These are phyloP conservation scores for Aspergillus melleus DNA, from an alignment of 2,329 filamentous ascomycete species.

Conservation along the genomic window DNA sequence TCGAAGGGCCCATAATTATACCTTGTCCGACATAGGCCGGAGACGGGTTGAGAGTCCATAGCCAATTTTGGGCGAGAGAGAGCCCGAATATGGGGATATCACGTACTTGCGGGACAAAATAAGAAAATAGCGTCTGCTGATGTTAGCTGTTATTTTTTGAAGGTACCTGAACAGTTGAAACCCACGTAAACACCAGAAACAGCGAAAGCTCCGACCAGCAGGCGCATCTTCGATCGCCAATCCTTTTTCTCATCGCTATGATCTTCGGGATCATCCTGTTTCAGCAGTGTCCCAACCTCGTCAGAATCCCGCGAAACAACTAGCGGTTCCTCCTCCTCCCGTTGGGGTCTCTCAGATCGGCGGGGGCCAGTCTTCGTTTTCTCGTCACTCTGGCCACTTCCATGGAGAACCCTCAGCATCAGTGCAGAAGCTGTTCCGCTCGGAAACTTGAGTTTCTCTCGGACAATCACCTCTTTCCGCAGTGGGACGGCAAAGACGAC, in stretches of 20 bases:
- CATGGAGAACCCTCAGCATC: constrained; percentile 87
- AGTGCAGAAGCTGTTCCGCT: constrained; percentile 94
- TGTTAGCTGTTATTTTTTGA: constrained; percentile 13
- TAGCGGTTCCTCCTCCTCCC: constrained; percentile 30
- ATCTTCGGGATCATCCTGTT: constrained; percentile 37
- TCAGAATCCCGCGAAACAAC: constrained; percentile 35
- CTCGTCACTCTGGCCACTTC: constrained; percentile 50
- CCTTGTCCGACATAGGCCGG: constrained; percentile 97
- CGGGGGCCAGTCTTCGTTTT: constrained; percentile 27
- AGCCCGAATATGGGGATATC: constrained; percentile 84
- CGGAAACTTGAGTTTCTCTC: constrained; percentile 89
- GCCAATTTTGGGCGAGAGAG: constrained; percentile 73
- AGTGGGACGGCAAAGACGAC: constrained; percentile 94
- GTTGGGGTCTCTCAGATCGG: constrained; percentile 13
- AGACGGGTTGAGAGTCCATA: constrained; percentile 95
- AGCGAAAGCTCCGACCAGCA: constrained; percentile 60
- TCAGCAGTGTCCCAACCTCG: constrained; percentile 52
- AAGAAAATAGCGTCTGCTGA: constrained; percentile 75
- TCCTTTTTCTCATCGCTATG: constrained; percentile 46
- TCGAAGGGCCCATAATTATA: constrained; percentile 97
- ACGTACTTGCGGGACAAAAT: constrained; percentile 83
- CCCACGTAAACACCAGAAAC: constrained; percentile 58
- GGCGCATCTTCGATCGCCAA: constrained; percentile 63
- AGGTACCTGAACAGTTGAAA: constrained; percentile 2
- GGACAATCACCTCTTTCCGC: constrained; percentile 85